Conservation (phyloP, 2,329 filamentous ascomycete species). For the Tolypocladium pustulatum region DNA sequence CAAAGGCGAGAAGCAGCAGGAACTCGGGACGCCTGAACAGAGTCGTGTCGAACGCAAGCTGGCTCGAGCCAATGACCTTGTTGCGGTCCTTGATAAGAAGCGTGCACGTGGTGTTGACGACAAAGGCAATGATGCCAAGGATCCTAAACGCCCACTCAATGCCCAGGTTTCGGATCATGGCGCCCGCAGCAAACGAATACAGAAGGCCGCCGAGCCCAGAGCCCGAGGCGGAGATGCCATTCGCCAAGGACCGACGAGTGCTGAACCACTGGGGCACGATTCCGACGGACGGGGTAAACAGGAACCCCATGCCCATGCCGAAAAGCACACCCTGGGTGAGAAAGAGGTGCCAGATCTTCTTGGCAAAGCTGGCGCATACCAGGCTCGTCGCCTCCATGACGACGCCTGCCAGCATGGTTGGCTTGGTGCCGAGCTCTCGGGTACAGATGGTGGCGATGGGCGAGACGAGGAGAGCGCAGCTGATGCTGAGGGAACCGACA, state of each 20-base stretch:
- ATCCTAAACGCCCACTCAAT: constrained; percentile 58
- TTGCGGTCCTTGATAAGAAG: constrained; percentile 62
- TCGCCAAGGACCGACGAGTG: constrained; percentile 56
- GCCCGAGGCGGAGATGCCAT: constrained; percentile 57
- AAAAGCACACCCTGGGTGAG: constrained; percentile 67
- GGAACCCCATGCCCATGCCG: constrained; percentile 67
- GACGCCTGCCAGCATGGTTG: constrained; percentile 54
- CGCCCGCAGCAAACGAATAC: constrained; percentile 57
- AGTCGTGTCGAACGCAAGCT: constrained; percentile 52
- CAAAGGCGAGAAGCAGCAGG: constrained; percentile 53
- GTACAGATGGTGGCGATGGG: constrained; percentile 55
- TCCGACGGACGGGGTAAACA: constrained; percentile 59
- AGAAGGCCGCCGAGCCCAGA: constrained; percentile 64
- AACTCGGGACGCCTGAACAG: constrained; percentile 55
- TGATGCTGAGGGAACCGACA: constrained; percentile 41
- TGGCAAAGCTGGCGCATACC: constrained; percentile 60
- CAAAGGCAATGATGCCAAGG: constrained; percentile 51
- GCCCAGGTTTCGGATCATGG: constrained; percentile 55
- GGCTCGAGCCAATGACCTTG: constrained; percentile 55
- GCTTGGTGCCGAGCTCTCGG: constrained; percentile 50
- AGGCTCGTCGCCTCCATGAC: constrained; percentile 53
- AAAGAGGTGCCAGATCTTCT: constrained; percentile 63
- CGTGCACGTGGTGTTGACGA: constrained; percentile 52
- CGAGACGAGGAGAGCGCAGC: constrained; percentile 51
- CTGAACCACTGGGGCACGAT: constrained; percentile 68